Percentiles rank a stretch among this genome's conserved stretches.
Conservation (phyloP, 2,329 filamentous ascomycete species). For the Dryadomyces sulphureus region DNA sequence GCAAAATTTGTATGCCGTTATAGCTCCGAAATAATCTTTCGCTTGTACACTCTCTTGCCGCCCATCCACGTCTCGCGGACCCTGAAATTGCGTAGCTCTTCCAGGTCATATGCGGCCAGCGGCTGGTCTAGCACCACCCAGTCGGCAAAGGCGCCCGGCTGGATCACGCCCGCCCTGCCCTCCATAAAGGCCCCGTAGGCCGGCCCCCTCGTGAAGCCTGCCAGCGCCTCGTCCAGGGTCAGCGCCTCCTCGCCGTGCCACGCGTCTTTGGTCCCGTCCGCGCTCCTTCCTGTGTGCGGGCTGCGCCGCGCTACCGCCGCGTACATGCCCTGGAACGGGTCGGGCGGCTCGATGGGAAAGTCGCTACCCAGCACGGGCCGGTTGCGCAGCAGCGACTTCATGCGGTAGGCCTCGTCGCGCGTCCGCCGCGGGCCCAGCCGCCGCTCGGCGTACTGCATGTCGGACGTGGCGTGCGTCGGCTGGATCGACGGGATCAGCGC, state of each 20-base stretch:
- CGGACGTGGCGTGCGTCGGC: constrained; percentile 57
- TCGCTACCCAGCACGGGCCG: constrained; percentile 45
- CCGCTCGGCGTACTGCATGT: constrained; percentile 50
- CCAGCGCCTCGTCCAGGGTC: constrained; percentile 41
- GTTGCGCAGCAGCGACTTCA: constrained; percentile 38
- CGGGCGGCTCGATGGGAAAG: constrained; percentile 56
- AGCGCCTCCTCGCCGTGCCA: constrained; percentile 48
- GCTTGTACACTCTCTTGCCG: constrained; percentile 34
- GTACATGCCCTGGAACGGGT: constrained; percentile 54
- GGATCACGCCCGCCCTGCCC: constrained; percentile 42
- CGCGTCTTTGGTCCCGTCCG: constrained; percentile 30
- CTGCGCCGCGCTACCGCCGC: constrained; percentile 48
- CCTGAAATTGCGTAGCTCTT: constrained; percentile 35
- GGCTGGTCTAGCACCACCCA: constrained; percentile 54
- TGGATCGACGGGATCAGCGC: constrained; percentile 56
- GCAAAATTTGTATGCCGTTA: background rate
- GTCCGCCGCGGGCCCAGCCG: constrained; percentile 44
- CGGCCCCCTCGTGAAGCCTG: constrained; percentile 45
- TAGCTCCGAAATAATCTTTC: constrained; percentile 11
- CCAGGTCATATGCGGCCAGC: constrained; percentile 30
- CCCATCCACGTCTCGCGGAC: constrained; percentile 57
- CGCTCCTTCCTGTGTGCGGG: constrained; percentile 38
- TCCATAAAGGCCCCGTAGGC: constrained; percentile 47
- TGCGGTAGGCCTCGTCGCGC: constrained; percentile 45
- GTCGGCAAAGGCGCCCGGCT: constrained; percentile 47